Evolutionary conservation across 495 filamentous ascomycete genomes (phyloP).

Genomic region (Podospora appendiculata): DNA sequence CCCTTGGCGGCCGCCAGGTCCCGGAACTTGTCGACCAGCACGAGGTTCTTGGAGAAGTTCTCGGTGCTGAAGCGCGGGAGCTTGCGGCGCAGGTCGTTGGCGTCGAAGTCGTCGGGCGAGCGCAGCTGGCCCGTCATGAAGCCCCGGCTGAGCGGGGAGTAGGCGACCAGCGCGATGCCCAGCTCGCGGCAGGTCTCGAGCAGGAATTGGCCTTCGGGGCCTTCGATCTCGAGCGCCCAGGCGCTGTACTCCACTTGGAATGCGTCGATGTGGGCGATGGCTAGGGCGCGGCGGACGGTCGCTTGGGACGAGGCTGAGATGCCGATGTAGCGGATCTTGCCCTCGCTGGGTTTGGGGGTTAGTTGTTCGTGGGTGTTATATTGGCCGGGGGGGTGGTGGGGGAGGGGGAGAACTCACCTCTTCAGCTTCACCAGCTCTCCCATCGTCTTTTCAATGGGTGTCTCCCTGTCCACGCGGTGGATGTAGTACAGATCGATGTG

Average conservation of each 20-base stretch:
- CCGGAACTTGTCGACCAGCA: conserved; percentile 59
- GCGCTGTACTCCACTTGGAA: conserved; percentile 20
- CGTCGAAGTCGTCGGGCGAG: conserved; percentile 54
- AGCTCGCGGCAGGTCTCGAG: conserved; percentile 28
- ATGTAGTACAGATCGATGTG: conserved; percentile 49
- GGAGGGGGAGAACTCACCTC: background rate
- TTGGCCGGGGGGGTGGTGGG: background rate
- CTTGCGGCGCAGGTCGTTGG: conserved; percentile 33
- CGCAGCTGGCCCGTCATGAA: conserved; percentile 58
- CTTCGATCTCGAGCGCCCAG: conserved; percentile 15
- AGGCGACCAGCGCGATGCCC: conserved; percentile 62
- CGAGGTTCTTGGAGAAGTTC: conserved; percentile 63
- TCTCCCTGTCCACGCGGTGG: conserved; percentile 36
- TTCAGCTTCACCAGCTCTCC: conserved; percentile 28
- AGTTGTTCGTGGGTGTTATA: background rate
- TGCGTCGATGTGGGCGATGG: conserved; percentile 19
- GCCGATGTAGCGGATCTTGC: conserved; percentile 40
- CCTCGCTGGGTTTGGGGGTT: background rate
- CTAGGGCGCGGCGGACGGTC: conserved; percentile 18
- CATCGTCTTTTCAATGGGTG: conserved; percentile 52
- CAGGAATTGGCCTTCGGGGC: background rate
- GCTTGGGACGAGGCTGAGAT: conserved; percentile 20
- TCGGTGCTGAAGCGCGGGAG: conserved; percentile 61
- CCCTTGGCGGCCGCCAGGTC: conserved; percentile 45
- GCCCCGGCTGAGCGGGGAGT: conserved; percentile 41